Percentiles rank a stretch among this genome's conserved stretches.
Evolutionary conservation across 257 asterid species (phyloP).

Genomic region (Haberlea rhodopensis): DNA sequence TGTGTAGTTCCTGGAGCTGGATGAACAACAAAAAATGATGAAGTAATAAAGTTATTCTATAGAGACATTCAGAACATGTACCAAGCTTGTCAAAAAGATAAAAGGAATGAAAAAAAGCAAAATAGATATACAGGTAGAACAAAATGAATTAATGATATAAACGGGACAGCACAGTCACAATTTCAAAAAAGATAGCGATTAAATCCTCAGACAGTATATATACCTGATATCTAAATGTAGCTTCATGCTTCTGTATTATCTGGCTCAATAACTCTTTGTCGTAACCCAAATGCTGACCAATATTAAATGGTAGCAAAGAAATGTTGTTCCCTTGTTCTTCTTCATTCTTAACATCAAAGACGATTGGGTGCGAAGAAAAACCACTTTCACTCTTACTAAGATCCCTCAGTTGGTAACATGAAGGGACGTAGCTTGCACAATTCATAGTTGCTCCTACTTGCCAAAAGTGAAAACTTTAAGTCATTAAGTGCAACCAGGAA

Average conservation of each 20-base stretch:
- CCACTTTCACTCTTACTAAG: conserved; percentile 39
- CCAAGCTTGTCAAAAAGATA: conserved; percentile 7
- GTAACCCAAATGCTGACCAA: conserved; percentile 31
- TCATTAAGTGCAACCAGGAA: background rate
- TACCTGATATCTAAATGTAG: conserved; percentile 78
- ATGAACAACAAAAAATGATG: conserved; percentile 22
- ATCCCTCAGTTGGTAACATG: conserved; percentile 38
- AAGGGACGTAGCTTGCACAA: conserved; percentile 39
- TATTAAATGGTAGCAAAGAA: conserved; percentile 27
- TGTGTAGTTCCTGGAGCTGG: conserved; percentile 78
- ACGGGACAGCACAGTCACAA: conserved; percentile 1
- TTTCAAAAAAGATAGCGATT: background rate
- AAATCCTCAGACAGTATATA: background rate
- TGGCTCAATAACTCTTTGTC: conserved; percentile 50
- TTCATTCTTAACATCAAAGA: conserved; percentile 32
- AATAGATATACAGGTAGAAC: background rate
- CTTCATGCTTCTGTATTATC: conserved; percentile 65
- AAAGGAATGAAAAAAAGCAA: conserved; percentile 6
- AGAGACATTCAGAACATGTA: background rate
- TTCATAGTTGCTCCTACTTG: conserved; percentile 51
- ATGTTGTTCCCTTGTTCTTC: conserved; percentile 34
- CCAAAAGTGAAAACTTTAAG: conserved; percentile 26
- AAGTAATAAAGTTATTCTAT: conserved; percentile 7
- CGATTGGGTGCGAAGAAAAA: conserved; percentile 34
- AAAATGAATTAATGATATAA: background rate